These are phyloP conservation scores for Lunularia cruciata DNA, from an alignment of 225 moss, liverwort and hornwort genomes.

Conservation along the genomic window DNA sequence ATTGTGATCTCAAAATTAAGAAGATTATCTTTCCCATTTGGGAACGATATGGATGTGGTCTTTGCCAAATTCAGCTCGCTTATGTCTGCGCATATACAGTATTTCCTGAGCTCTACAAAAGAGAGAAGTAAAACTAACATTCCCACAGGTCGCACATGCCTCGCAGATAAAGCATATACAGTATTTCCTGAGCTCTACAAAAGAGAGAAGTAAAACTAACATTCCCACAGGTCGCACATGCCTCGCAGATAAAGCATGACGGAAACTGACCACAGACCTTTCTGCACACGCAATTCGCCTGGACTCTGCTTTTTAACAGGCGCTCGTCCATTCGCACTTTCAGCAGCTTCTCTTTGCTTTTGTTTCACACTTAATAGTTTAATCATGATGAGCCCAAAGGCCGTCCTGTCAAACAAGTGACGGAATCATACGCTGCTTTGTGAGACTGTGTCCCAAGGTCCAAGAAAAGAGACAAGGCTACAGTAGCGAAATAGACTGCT, in stretches of 20 bases:
- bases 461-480: neutral
- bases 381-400: constrained; percentile 85
- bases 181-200: neutral
- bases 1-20: constrained; percentile 94
- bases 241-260: no score
- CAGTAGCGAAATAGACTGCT: neutral
- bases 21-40: constrained; percentile 96
- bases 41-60: constrained; percentile 84
- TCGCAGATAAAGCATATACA: neutral
- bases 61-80: constrained; percentile 97
- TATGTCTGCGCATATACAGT: constrained; percentile 67
- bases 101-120: neutral
- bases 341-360: constrained; percentile 97
- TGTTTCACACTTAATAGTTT: constrained; percentile 98
- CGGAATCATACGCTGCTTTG: neutral
- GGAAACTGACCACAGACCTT: constrained; percentile 49
- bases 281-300: constrained; percentile 94
- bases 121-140: neutral
- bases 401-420: constrained; percentile 36
- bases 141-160: neutral
- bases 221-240: neutral
- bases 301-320: constrained; percentile 96
- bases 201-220: neutral
- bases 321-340: constrained; percentile 91
- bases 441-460: neutral